Evolutionary conservation across 306 rosid species (phyloP), one percentile per base, ranked within the genome.

Genomic region (Alnus glutinosa): DNA sequence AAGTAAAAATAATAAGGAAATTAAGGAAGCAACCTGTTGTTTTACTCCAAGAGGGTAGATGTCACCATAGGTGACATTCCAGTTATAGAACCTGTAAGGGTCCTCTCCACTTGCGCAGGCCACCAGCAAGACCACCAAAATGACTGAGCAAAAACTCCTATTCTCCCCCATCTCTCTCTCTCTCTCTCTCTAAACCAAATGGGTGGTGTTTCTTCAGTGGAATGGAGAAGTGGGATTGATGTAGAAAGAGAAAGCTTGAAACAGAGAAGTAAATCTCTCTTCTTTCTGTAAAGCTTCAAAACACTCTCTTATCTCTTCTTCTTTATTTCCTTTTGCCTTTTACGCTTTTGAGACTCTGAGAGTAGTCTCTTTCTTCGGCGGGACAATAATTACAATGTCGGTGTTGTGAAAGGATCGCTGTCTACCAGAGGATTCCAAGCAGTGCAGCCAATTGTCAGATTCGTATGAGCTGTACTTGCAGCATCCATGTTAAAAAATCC

Each of bases 1-100:
- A n/a, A 47, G 69, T 49, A 44, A 7, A 8, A 68, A 52, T 23
- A 2, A 18, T 0, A 7, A 67, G 15, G 47, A 18, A 67, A 47
- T 3, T 37, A 4, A 18, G 13, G 36, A 12, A 23, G 28, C 28
- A 23, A 90, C 98, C 95, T 79, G 90, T 59, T 93, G 98, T 81
- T 86, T 93, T 9, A 90, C 83, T 61, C 98, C 98, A 72, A 93
- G 94, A 59, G 98, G 98, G 81, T 83, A 91, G 47, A 93, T 93
- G 75, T 93, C 98, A 12, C 98, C 97, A 75, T 89, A 93, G 4
- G 95, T 92, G 77, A 93, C 86, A 74, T 90, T 92, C 97, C 98
- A 93, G 54, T 77, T 79, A 52, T 70, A 88, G 84, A 92, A 93
- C 70, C 88, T 92, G 78, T 93, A 93, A 28, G 98, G 96, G 66